Conservation (phyloP, 1,139 yeast genomes). For the Pichia sp. region DNA sequence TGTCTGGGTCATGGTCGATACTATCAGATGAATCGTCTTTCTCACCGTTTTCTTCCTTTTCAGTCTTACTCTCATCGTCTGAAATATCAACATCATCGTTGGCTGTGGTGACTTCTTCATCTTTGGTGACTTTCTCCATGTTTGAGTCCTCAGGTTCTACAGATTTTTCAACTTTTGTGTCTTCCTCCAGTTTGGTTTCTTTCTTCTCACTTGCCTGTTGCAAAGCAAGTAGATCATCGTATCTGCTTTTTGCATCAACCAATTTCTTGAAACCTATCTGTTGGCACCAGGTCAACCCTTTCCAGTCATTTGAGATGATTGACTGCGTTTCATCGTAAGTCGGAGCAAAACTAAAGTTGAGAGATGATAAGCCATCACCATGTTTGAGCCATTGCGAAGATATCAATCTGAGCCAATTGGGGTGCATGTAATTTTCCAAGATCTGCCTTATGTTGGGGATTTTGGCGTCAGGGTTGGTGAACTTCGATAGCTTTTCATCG, state of each 20-base stretch:
- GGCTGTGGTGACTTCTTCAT: constrained; percentile 3
- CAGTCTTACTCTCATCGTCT: not conserved
- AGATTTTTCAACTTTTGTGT: constrained; percentile 3
- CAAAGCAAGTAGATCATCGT: constrained; percentile 8
- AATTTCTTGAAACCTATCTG: constrained; percentile 59
- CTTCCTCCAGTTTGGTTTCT: constrained; percentile 14
- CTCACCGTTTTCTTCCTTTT: constrained; percentile 10
- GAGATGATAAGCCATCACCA: constrained; percentile 42
- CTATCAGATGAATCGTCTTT: constrained; percentile 3
- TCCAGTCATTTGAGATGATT: constrained; percentile 58
- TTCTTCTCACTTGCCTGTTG: not conserved
- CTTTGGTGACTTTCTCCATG: not conserved
- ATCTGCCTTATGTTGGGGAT: constrained; percentile 65
- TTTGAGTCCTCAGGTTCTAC: constrained; percentile 6
- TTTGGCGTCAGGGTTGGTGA: constrained; percentile 42
- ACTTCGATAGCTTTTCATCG: constrained; percentile 32
- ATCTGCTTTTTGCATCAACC: constrained; percentile 34
- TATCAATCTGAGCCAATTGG: constrained; percentile 80
- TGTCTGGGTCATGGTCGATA: constrained; percentile 14
- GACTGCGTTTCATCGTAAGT: constrained; percentile 64
- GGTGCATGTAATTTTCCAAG: constrained; percentile 70
- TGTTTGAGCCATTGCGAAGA: constrained; percentile 78
- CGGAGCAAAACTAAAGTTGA: constrained; percentile 73
- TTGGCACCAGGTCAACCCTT: constrained; percentile 74
- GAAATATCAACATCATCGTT: constrained; percentile 16